Base-by-base conservation (phyloP, 257 asterid genomes). In the Solanum piurae region DNA sequence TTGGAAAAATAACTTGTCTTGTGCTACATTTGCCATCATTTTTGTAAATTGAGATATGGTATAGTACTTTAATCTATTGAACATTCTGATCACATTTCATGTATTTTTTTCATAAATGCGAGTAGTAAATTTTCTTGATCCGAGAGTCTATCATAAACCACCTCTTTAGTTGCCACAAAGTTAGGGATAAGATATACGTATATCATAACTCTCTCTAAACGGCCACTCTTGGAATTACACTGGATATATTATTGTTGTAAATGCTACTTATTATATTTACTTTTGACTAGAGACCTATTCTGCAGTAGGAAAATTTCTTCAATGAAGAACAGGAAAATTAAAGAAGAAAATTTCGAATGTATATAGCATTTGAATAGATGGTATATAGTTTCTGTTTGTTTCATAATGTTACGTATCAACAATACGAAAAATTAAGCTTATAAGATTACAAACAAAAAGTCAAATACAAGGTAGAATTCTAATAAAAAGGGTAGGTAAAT, bases 41-140 rank as follows among this genome's bases (percentile, higher is more conserved):
- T 29, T 80, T 80, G 85, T 80, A 49, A 80, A 80, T 80, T 80
- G 44, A 49, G 69, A 49, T 80, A 80, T 49, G 68, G 6, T 79
- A 42, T 18, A 31, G 42, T 71, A 71, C 20, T 77, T 76, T 8
- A 42, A 42, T 12, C 36, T 2, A 12, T 40, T 77, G 37, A 25
- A 77, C 25, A 40, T 77, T 77, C 33, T 76, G 34, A 12, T 76
- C 58, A 49, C n/a, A 2, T 77, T 42, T 38, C 60, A 7, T 40
- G 75, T 49, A 60, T 12, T 60, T 58, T 42, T 23, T 58, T 2
- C 12, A 33, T 37, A 34, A 58, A 3, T 83, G 86, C 33, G 55
- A 46, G 20, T 64, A 64, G 71, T 62, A 62, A 9, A 62, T 62
- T 62, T 23, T 62, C 71, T 0, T 62, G 3, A 62, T 23, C 4